A percentile compares a stretch with the other conserved stretches of the same genome.
phyloP scores from a whole-genome alignment of 768 basidiomycete species.

The Tulasnella sp. region DNA sequence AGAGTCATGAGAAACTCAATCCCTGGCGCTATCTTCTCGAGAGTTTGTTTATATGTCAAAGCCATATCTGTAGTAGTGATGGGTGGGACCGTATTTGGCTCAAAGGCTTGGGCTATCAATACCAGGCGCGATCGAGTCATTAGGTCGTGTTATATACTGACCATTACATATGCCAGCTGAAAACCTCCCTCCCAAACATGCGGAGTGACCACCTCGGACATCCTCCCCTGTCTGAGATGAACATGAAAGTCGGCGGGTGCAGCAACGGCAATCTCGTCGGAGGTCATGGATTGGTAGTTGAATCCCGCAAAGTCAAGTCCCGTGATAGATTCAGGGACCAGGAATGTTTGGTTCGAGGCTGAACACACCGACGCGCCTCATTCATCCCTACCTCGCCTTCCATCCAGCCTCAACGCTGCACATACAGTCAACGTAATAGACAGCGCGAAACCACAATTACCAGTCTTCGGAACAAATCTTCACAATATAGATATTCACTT shows the following conservation, averaged over 20 bases:
- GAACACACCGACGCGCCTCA: not conserved
- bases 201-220: constrained; percentile 75
- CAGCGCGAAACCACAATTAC: too few species aligned
- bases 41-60: constrained; percentile 61
- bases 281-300: not conserved
- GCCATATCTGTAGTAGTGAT: constrained; percentile 74
- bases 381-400: constrained; percentile 17
- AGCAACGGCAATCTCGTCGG: not conserved
- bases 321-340: too few species aligned
- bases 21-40: constrained; percentile 61
- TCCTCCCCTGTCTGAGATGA: constrained; percentile 79
- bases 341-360: too few species aligned
- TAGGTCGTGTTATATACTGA: constrained; percentile 25
- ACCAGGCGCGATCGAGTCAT: not conserved
- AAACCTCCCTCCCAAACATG: constrained; percentile 89
- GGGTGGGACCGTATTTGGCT: constrained; percentile 92
- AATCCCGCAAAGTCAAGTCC: too few species aligned
- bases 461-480: too few species aligned
- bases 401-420: constrained; percentile 20
- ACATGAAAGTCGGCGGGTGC: constrained; percentile 91
- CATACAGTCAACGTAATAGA: too few species aligned
- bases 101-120: not conserved
- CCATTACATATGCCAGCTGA: constrained; percentile 92
- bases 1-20: constrained; percentile 92
- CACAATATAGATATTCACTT: not conserved